Base-by-base conservation (phyloP, 73 alveolate species). In the Halteria grandinella region DNA sequence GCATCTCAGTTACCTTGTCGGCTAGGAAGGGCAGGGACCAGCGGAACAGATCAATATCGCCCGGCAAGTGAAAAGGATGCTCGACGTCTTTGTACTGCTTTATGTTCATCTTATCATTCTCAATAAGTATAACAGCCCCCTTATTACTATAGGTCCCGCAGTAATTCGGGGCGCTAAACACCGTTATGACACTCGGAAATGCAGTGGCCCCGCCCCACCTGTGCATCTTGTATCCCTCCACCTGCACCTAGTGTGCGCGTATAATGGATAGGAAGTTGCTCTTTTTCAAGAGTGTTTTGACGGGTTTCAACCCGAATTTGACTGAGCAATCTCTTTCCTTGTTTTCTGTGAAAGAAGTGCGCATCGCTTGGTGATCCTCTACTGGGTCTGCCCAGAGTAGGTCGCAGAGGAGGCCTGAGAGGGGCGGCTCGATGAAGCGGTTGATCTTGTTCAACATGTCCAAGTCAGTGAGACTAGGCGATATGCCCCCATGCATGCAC, bases 401-500 rank as follows among this genome's bases (percentile, higher is more conserved):
- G 83, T 95, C 99, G 47, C 99, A 92, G 58, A 95, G 87, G 18
- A 97, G 93, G 7, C 99, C 99, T 47, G 90, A 96, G 57, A 90
- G 96, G 21, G 99, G 99, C 20, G 94, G 95, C 84, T 95, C 99
- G 40, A 85, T 87, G 60, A 75, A 75, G 43, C 98, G 77, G 74
- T 93, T 87, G 47, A 90, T 45, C 47, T 79, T 51, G 59, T 92
- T 81, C 1, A 86, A 86, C 49, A 83, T 89, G 51, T 93, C 97
- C 90, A 0, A 76, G 69, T 94, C 90, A 15, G 92, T 89, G 34
- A 95, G 64, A 11, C 85, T 91, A n/a, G 99, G 99, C 18, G 97
- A 87, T n/a, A 95, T 78, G 20, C 99, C 99, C 7, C 99, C 99
- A 72, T 95, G 99, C 54, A 95, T 91, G 78, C 99, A 95, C 43